phyloP scores from a whole-genome alignment of 495 filamentous ascomycete species.

The Friedmanniomyces endolithicus region DNA sequence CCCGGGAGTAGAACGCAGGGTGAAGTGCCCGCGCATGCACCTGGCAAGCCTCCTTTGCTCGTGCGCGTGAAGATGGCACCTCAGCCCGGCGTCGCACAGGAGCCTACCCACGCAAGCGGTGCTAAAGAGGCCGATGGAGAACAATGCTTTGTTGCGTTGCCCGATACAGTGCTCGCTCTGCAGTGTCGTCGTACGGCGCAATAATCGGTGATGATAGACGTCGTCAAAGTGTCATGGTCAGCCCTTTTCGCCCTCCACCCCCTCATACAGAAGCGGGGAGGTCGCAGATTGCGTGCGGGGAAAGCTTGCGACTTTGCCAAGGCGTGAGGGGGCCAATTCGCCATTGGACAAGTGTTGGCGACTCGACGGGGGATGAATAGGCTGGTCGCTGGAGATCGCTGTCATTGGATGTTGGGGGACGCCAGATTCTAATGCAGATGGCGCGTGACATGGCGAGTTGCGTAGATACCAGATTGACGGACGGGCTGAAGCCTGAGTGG shows the following conservation, averaged over 20 bases:
- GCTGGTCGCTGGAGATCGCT: neutral
- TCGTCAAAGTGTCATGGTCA: neutral
- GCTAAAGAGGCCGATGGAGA: neutral
- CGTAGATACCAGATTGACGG: neutral
- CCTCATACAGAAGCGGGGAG: neutral
- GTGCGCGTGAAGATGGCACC: neutral
- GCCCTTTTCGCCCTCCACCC: neutral
- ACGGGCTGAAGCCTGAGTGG: neutral
- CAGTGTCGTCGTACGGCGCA: slow-evolving; percentile 1
- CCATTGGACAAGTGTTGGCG: neutral
- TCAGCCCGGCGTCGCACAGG: neutral
- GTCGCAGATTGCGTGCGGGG: neutral
- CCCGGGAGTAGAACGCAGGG: neutral
- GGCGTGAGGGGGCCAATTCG: neutral
- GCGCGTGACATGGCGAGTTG: neutral
- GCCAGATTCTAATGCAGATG: too few species aligned
- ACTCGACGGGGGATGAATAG: neutral
- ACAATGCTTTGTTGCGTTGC: too few species aligned
- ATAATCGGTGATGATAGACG: too few species aligned
- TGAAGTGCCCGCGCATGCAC: neutral
- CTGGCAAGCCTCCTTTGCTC: neutral
- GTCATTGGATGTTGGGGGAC: neutral
- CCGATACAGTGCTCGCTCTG: neutral
- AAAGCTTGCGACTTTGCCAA: neutral
- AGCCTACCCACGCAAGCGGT: neutral